phyloP scores from a whole-genome alignment of 2,329 filamentous ascomycete genomes.

The Clarireedia hainanense region DNA sequence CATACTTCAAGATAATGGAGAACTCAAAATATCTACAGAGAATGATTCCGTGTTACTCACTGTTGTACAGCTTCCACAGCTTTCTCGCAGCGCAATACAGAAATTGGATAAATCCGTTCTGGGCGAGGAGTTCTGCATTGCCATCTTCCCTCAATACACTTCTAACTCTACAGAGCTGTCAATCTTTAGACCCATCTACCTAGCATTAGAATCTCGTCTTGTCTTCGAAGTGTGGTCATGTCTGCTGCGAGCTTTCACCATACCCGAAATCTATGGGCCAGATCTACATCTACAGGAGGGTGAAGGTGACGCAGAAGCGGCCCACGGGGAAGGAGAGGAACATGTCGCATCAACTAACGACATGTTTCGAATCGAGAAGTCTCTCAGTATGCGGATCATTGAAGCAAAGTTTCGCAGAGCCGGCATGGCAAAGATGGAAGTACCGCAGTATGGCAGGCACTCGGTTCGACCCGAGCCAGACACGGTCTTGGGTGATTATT shows the following conservation, averaged over 20 bases:
- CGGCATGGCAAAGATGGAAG: conserved; percentile 25
- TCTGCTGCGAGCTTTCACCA: conserved; percentile 79
- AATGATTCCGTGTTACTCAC: conserved; percentile 73
- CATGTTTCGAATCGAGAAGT: conserved; percentile 55
- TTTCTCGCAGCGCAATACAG: conserved; percentile 86
- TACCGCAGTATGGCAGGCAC: conserved; percentile 16
- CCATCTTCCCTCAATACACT: conserved; percentile 90
- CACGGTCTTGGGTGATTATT: conserved; percentile 56
- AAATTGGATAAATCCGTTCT: conserved; percentile 83
- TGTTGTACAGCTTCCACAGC: conserved; percentile 77
- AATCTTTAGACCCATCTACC: conserved; percentile 78
- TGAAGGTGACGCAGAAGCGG: conserved; percentile 12
- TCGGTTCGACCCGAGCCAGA: conserved; percentile 34
- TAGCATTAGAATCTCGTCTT: conserved; percentile 77
- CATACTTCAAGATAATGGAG: conserved; percentile 88
- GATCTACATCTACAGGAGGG: conserved; percentile 13
- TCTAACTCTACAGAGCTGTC: conserved; percentile 64
- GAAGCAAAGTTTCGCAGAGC: conserved; percentile 47
- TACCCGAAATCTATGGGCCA: conserved; percentile 74
- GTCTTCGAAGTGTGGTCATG: conserved; percentile 99
- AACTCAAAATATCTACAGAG: conserved; percentile 84
- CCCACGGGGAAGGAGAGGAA: background rate
- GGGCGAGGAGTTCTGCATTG: conserved; percentile 88
- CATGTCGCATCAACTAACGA: conserved; percentile 32
- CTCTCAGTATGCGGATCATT: conserved; percentile 48